Base-by-base conservation (phyloP, 768 basidiomycete species). In the Russula dissimulans region DNA sequence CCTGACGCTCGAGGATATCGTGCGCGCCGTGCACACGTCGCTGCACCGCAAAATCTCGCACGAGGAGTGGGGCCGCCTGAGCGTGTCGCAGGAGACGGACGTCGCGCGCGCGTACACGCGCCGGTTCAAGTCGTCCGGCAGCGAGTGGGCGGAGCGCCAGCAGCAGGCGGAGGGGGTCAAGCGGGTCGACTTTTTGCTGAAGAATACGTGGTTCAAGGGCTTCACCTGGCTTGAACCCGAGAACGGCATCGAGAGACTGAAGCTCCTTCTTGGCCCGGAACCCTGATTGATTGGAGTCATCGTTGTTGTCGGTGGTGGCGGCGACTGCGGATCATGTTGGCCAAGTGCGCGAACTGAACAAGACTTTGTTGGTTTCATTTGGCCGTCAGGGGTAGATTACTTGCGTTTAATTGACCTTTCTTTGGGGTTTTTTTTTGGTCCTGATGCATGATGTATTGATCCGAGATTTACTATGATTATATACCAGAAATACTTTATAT, bases 1-100 rank as follows among this genome's bases (percentile, higher is more conserved):
- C 38, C 10, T 66, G 38, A 64, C 65, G 34, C 57, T 66, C 49
- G 65, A 62, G 41, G 65, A 66, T 36, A 15, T 64, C n/a, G 0
- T 66, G 5, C 18, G 8, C n/a, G 56, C 62, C 15, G 41, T 66
- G 8, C 63, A 66, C 49, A 22, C 45, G 22, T 32, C 59, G 43
- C 53, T 66, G 9, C 65, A 66, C 38, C 59, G 48, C 63, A 60
- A 64, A 59, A 66, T 66, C 56, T 57, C 65, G 43, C 65, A 66
- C 15, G 59, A 52, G 12, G 65, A 66, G 48, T 66, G 65, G 65
- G 63, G 59, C 14, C 56, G 55, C 18, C 49, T 66, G 42, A 46
- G 11, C 12, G 18, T 17, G 11, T n/a, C 50, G 43, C 56, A 61
- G 45, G 65, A 66, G 65, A 66, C 59, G 34, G 59, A 66, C 0